Conservation (phyloP, 495 filamentous ascomycete genomes). For the Penicillium samsonianum region DNA sequence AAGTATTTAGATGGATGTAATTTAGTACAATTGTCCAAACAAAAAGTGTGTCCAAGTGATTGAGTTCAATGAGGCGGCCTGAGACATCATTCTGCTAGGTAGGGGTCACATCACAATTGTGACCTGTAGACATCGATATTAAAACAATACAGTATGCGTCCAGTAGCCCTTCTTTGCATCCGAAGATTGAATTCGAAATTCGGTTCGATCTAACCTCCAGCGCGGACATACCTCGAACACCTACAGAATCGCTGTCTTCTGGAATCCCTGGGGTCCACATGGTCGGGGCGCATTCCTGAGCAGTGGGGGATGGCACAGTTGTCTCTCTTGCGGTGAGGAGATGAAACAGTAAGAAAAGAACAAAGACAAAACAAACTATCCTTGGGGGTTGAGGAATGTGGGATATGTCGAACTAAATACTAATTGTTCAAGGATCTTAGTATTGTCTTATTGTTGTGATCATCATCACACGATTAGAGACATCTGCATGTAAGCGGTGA, state of each 20-base stretch:
- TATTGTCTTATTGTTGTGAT: background rate
- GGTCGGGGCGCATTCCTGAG: conserved; percentile 14
- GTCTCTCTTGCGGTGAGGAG: conserved; percentile 17
- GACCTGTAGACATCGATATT: background rate
- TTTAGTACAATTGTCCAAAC: background rate
- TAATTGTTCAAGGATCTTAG: background rate
- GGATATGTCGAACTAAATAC: conserved; percentile 9
- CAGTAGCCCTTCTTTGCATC: background rate
- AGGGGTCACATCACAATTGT: conserved; percentile 6
- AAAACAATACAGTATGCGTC: conserved; percentile 3
- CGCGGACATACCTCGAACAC: conserved; percentile 9
- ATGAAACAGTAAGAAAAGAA: conserved; percentile 3
- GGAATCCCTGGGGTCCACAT: conserved; percentile 26
- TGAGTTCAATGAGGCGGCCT: background rate
- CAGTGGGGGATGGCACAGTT: conserved; percentile 10
- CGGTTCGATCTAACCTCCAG: background rate
- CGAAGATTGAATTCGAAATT: background rate
- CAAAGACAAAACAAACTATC: conserved; percentile 7
- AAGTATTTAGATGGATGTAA: background rate
- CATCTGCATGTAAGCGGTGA: conserved; percentile 12
- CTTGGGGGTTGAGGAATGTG: conserved; percentile 8
- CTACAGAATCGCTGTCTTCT: conserved; percentile 14
- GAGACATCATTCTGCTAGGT: conserved; percentile 6
- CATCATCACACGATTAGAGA: conserved; percentile 1
- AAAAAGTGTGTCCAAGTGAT: background rate